These are phyloP conservation scores for Pythium plurisporium DNA, from an alignment of 352 stramenopile genomes.

Conservation along the genomic window DNA sequence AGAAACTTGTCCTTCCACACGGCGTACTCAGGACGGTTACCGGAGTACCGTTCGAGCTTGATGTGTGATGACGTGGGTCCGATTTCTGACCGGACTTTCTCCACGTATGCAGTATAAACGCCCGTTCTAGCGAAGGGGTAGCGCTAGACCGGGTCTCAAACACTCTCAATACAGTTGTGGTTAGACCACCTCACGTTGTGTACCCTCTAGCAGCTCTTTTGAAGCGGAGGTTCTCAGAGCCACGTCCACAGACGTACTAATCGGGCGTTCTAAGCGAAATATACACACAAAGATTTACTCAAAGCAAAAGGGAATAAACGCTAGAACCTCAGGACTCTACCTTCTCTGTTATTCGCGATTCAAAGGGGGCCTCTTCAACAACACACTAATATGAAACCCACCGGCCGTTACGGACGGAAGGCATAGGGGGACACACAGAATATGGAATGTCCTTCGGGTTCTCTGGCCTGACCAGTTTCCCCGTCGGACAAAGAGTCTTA, in stretches of 20 bases:
- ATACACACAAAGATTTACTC: too few species aligned
- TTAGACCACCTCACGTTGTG: not conserved
- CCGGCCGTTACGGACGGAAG: not conserved
- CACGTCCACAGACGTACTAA: too few species aligned
- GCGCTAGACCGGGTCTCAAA: not conserved
- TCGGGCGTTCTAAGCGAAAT: too few species aligned
- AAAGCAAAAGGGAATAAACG: not conserved
- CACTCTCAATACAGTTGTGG: slow-evolving; percentile 1
- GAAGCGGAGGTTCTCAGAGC: not conserved
- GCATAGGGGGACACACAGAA: not conserved
- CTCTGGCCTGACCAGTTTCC: not conserved
- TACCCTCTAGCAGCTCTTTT: not conserved
- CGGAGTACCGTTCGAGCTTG: not conserved
- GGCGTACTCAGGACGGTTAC: not conserved
- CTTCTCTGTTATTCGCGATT: too few species aligned
- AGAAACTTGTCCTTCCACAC: slow-evolving; percentile 5
- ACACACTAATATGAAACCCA: not conserved
- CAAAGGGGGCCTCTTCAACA: not conserved
- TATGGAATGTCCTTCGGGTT: not conserved
- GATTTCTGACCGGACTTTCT: not conserved
- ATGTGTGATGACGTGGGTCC: not conserved
- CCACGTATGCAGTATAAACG: not conserved
- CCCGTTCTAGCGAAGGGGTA: not conserved
- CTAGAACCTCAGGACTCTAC: too few species aligned
- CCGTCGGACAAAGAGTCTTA: not conserved